A percentile compares a stretch with the other conserved stretches of the same genome.
phyloP scores from a whole-genome alignment of 768 basidiomycete species.

The Xerocomellus intermedius region DNA sequence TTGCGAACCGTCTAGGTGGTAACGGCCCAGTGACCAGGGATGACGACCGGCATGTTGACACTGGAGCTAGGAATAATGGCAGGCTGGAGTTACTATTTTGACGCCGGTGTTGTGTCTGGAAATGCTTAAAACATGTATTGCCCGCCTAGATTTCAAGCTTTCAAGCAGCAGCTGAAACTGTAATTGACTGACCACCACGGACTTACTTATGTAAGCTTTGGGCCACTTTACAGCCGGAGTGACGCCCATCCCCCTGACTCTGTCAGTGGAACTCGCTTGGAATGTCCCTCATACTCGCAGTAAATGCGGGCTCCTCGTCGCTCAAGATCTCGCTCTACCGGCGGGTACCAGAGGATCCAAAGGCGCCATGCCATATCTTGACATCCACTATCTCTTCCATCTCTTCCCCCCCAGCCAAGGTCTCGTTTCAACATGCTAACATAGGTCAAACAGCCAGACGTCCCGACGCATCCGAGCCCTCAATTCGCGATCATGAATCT shows the following conservation, averaged over 20 bases:
- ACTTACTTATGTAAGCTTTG: neutral
- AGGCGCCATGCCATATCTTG: conserved; percentile 44
- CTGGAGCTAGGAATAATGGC: neutral
- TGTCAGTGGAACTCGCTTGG: too few species aligned
- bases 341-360: conserved; percentile 26
- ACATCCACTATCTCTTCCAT: conserved; percentile 58
- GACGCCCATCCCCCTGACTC: too few species aligned
- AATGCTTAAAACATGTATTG: too few species aligned
- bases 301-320: conserved; percentile 83
- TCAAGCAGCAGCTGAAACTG: too few species aligned
- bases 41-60: neutral
- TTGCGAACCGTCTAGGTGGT: too few species aligned
- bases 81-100: neutral
- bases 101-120: neutral
- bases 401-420: conserved; percentile 50
- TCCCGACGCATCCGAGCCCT: conserved; percentile 29
- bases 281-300: conserved; percentile 56
- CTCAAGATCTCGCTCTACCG: conserved; percentile 77
- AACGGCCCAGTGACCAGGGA: too few species aligned
- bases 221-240: neutral
- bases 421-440: conserved; percentile 39
- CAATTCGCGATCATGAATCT: conserved; percentile 55
- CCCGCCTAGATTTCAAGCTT: too few species aligned
- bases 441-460: neutral
- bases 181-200: neutral